A percentile compares a stretch with the other conserved stretches of the same genome.
Conservation (phyloP, 176 grass and related monocot species). For the Rhynchospora tenuis region DNA sequence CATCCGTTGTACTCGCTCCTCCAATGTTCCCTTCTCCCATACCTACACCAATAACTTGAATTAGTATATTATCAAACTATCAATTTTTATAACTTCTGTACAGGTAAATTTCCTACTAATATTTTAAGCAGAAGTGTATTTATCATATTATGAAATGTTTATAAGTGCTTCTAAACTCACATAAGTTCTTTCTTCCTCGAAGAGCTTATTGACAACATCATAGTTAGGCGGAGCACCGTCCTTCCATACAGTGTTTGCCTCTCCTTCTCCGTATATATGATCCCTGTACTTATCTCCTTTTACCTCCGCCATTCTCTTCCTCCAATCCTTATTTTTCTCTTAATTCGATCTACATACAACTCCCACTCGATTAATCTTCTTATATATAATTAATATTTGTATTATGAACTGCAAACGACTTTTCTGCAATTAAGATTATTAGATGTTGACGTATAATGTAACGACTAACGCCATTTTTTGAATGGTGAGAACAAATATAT, state of each 20-base stretch:
- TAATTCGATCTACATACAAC: not conserved
- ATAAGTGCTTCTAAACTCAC: not conserved
- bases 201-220: constrained; percentile 65
- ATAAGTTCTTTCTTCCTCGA: constrained; percentile 62
- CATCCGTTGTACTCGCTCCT: constrained; percentile 65
- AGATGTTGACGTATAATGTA: not conserved
- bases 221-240: constrained; percentile 59
- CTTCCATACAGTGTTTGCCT: constrained; percentile 58
- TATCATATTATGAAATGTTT: not conserved
- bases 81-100: not conserved
- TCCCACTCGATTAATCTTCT: not conserved
- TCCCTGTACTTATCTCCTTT: constrained; percentile 58
- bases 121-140: not conserved
- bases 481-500: not conserved
- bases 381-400: not conserved
- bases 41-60: not conserved
- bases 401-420: not conserved
- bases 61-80: not conserved
- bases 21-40: constrained; percentile 57
- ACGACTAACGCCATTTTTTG: not conserved
- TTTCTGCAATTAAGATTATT: not conserved
- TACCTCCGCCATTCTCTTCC: not conserved
- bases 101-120: not conserved
- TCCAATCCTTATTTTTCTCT: not conserved
- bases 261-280: constrained; percentile 59